These are phyloP conservation scores for Leccinum solheimii DNA, from an alignment of 1,284 basidiomycete genomes.

Conservation along the genomic window DNA sequence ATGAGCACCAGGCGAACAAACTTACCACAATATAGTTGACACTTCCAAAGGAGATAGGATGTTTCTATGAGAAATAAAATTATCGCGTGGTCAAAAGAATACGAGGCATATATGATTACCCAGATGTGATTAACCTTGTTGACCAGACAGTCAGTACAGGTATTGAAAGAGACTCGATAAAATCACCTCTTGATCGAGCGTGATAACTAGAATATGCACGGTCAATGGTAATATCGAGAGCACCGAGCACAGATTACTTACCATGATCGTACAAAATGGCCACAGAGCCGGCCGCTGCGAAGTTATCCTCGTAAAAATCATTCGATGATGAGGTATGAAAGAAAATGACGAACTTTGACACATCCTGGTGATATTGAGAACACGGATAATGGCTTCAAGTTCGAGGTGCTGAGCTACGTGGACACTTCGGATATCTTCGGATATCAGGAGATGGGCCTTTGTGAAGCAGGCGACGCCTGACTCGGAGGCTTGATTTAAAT, in stretches of 20 bases:
- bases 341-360: constrained; percentile 1
- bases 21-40: background rate
- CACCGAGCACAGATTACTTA: background rate
- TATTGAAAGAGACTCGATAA: background rate
- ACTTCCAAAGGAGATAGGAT: background rate
- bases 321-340: background rate
- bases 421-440: background rate
- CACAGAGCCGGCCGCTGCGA: background rate
- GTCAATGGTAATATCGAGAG: background rate
- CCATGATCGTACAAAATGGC: constrained; percentile 13
- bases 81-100: background rate
- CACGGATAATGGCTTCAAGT: background rate
- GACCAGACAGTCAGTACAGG: background rate
- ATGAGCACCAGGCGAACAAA: background rate
- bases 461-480: background rate
- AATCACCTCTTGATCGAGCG: constrained; percentile 13
- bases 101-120: background rate
- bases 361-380: background rate
- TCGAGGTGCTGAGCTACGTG: background rate
- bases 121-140: constrained; percentile 21
- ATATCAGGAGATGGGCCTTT: background rate
- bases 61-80: background rate
- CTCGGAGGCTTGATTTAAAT: background rate
- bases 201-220: constrained; percentile 4
- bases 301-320: background rate